These are phyloP conservation scores for Tulasnella sp. DNA, from an alignment of 768 basidiomycete genomes.

Conservation along the genomic window DNA sequence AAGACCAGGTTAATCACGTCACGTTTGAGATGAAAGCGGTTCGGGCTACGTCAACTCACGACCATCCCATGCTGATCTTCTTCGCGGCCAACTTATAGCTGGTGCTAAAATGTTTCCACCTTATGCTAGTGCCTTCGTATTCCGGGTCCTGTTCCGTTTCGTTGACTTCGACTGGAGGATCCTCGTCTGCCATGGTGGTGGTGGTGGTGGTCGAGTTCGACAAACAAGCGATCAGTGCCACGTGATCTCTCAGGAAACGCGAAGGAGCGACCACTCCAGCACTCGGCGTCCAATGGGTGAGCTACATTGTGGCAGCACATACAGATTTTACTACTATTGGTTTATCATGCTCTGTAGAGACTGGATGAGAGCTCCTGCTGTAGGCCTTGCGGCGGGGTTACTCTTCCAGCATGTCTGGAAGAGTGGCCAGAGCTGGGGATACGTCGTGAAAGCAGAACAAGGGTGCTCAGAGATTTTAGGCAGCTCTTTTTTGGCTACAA, in stretches of 20 bases:
- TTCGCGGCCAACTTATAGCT: constrained; percentile 14
- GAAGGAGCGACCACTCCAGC: neutral
- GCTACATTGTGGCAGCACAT: neutral
- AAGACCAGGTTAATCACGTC: neutral
- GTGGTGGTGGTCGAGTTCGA: neutral
- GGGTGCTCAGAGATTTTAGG: neutral
- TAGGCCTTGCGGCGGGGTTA: neutral
- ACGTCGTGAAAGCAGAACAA: neutral
- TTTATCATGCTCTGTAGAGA: neutral
- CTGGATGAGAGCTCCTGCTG: neutral
- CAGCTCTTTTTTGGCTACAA: neutral
- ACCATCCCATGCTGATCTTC: constrained; percentile 17
- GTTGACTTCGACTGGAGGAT: neutral
- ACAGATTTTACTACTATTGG: neutral
- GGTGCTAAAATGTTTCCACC: constrained; percentile 13
- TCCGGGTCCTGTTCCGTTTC: neutral
- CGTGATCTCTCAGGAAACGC: neutral
- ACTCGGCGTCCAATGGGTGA: too few species aligned
- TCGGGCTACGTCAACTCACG: neutral
- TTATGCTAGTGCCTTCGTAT: constrained; percentile 10
- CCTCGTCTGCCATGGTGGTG: neutral
- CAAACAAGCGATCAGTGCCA: neutral
- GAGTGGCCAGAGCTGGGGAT: neutral
- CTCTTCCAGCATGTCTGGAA: neutral
- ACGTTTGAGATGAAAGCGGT: neutral